Base-by-base conservation (phyloP, 2,329 filamentous ascomycete species). In the Myriosclerotinia curreyana region DNA sequence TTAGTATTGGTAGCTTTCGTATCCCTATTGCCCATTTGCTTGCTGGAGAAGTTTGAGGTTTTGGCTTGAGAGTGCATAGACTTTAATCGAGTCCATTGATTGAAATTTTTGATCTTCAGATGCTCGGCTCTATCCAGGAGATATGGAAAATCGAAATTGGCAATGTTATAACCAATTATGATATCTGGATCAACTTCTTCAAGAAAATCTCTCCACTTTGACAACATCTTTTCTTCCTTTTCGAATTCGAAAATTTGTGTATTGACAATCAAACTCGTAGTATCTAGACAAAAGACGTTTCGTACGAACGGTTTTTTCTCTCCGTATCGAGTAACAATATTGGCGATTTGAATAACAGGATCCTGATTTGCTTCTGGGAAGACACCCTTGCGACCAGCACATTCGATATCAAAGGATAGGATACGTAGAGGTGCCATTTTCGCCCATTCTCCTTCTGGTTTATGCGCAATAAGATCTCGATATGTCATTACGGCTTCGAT, bases 101-200 rank as follows among this genome's bases (percentile, higher is more conserved):
- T 90, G 70, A 99, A 99, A 0, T 83, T 84, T 1, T 76, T 76
- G 46, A 92, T 86, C 72, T 95, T 96, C 36, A 99, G 81, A 74
- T 96, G 87, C 69, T 84, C 91, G 12, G 93, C 95, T 53, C 95
- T 86, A 64, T 96, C 91, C 14, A 99, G 82, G 0, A 99, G 84
- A 74, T 99, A 99, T 0, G 94, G 94, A 69, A 99, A 98, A 80
- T 99, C 95, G 77, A 99, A 99, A 78, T 99, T 99, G 74, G 91
- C 81, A 78, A 96, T 99, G 76, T 99, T 99, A 86, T 99, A 99
- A 53, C 95, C 95, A 63, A 96, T 99, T 73, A 99, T 96, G 69
- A 99, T 90, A 78, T 99, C 95, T 0, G 95, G 94, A 70, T 99
- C 95, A 1, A 95, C 91, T 71, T 91, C 86, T 70, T 96, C 83